These are phyloP conservation scores for Xylariaceae sp. DNA, from an alignment of 2,329 filamentous ascomycete species.

Conservation along the genomic window DNA sequence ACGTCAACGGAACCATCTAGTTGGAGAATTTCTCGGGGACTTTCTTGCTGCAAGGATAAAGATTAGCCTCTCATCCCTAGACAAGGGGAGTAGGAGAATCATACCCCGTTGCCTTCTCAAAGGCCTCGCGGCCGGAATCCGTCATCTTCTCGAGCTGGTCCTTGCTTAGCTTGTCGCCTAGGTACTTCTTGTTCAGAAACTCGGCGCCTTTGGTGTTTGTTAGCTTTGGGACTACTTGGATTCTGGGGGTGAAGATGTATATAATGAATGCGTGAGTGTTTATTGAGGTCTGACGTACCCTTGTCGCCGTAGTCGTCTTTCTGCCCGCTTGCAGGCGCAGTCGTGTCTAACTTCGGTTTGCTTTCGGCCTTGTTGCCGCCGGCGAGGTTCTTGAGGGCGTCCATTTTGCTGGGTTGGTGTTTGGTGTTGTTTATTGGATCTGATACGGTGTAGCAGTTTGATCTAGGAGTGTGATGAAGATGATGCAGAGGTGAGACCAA, in stretches of 20 bases:
- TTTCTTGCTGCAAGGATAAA: slow-evolving; percentile 32
- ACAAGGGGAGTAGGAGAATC: slow-evolving; percentile 7
- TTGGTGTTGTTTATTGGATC: slow-evolving; percentile 2
- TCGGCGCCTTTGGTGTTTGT: slow-evolving; percentile 19
- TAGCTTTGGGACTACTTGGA: neutral
- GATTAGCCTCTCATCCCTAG: no score
- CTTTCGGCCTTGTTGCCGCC: slow-evolving; percentile 17
- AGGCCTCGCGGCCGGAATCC: slow-evolving; percentile 31
- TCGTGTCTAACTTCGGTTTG: slow-evolving; percentile 9
- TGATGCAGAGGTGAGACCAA: no score
- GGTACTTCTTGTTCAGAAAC: slow-evolving; percentile 26
- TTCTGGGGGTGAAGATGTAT: no score
- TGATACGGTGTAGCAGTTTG: neutral
- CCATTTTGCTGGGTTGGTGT: slow-evolving; percentile 20
- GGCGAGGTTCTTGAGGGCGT: slow-evolving; percentile 31
- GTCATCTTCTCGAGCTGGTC: slow-evolving; percentile 30
- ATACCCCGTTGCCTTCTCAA: slow-evolving; percentile 40
- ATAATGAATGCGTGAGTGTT: no score
- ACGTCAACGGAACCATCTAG: slow-evolving; percentile 18
- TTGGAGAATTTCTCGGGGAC: slow-evolving; percentile 36
- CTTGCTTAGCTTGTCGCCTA: slow-evolving; percentile 17
- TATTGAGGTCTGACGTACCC: slow-evolving; percentile 20
- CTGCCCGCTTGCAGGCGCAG: slow-evolving; percentile 17
- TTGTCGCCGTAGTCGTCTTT: slow-evolving; percentile 35
- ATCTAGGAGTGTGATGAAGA: no score